These are phyloP conservation scores for Huiozyma naganishii DNA, from an alignment of 805 yeast species.

Conservation along the genomic window DNA sequence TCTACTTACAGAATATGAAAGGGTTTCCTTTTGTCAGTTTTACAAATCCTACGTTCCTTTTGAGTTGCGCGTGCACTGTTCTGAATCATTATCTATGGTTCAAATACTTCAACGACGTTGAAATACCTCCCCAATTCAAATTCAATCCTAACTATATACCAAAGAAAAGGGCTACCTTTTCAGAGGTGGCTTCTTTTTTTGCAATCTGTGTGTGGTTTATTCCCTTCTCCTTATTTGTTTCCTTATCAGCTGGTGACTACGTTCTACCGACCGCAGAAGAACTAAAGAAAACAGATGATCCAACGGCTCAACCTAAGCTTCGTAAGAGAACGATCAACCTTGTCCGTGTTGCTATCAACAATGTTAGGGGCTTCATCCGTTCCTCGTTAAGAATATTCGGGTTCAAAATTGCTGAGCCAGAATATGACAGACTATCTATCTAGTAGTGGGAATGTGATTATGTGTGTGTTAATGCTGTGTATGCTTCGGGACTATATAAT, in stretches of 20 bases:
- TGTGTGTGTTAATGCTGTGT: not conserved
- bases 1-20: constrained; percentile 67
- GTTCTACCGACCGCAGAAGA: constrained; percentile 50
- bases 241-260: constrained; percentile 85
- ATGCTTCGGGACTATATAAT: not conserved
- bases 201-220: constrained; percentile 90
- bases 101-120: constrained; percentile 58
- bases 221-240: constrained; percentile 85
- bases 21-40: constrained; percentile 78
- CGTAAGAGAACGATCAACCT: constrained; percentile 46
- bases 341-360: constrained; percentile 55
- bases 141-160: constrained; percentile 48
- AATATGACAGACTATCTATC: constrained; percentile 33
- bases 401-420: constrained; percentile 43
- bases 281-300: constrained; percentile 23
- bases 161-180: constrained; percentile 65
- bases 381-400: constrained; percentile 47
- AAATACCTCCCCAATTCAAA: constrained; percentile 56
- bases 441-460: not conserved
- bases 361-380: constrained; percentile 35
- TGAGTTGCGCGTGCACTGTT: constrained; percentile 62
- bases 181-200: constrained; percentile 90
- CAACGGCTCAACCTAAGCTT: constrained; percentile 27
- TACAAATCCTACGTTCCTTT: constrained; percentile 57
- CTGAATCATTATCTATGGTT: constrained; percentile 87